Evolutionary conservation across 176 grass and related monocot genomes (phyloP).

Genomic region (Musa beccarii): DNA sequence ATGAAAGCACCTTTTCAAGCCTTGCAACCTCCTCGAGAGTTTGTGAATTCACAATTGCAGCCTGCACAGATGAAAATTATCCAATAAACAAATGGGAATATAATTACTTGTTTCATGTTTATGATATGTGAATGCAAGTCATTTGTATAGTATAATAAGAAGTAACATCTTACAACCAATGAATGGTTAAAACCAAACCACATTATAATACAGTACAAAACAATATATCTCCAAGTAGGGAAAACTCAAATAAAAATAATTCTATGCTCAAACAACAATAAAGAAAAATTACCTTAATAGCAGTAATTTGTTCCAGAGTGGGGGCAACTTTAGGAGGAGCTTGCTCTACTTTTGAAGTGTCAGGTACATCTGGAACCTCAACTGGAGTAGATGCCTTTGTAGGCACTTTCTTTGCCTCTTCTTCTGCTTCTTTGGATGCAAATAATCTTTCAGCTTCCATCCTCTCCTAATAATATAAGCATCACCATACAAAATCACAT

Average conservation of each 20-base stretch:
- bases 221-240: too few species aligned
- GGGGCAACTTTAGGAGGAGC: slow-evolving; percentile 69
- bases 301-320: slow-evolving; percentile 89
- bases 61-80: slow-evolving; percentile 31
- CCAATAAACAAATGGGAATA: neutral
- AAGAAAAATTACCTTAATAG: slow-evolving; percentile 68
- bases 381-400: slow-evolving; percentile 66
- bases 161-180: too few species aligned
- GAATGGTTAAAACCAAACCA: too few species aligned
- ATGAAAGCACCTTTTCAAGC: slow-evolving; percentile 67
- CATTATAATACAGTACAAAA: too few species aligned
- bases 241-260: too few species aligned
- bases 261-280: neutral
- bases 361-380: slow-evolving; percentile 31
- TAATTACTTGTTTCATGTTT: neutral
- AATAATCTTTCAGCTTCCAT: slow-evolving; percentile 62
- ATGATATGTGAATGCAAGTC: neutral
- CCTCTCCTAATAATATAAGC: slow-evolving; percentile 63
- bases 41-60: slow-evolving; percentile 86
- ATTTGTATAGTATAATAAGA: too few species aligned
- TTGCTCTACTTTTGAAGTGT: slow-evolving; percentile 37
- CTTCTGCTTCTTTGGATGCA: slow-evolving; percentile 83
- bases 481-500: neutral
- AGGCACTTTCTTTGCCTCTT: slow-evolving; percentile 79
- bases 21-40: slow-evolving; percentile 94